Evolutionary conservation across 148 eudicot genomes (phyloP).

Genomic region (Rhododendron mucronatum): DNA sequence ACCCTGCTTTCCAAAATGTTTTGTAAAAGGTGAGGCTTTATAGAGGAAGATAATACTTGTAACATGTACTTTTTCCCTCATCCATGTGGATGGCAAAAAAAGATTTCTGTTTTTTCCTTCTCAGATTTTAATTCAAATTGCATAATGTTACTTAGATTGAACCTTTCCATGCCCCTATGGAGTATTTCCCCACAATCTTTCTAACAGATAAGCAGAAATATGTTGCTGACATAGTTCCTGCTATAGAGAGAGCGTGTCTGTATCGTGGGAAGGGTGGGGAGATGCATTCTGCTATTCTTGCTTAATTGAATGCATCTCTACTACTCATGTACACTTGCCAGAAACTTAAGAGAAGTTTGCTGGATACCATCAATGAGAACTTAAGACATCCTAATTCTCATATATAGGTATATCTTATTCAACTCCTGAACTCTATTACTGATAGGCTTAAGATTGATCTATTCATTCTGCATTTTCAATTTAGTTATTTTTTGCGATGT

Average conservation of each 20-base stretch:
- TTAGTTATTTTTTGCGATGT: constrained; percentile 15
- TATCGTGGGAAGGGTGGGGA: constrained; percentile 99
- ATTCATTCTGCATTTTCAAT: background rate
- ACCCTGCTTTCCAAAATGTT: no score
- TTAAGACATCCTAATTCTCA: constrained; percentile 87
- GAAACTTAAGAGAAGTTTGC: constrained; percentile 66
- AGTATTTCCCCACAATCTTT: constrained; percentile 2
- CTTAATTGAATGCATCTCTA: constrained; percentile 36
- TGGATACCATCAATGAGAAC: constrained; percentile 22
- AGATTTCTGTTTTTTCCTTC: background rate
- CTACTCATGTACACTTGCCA: constrained; percentile 31
- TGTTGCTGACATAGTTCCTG: constrained; percentile 79
- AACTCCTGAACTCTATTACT: background rate
- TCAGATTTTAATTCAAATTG: background rate
- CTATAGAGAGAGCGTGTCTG: constrained; percentile 88
- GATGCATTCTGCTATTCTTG: constrained; percentile 95
- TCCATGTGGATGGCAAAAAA: background rate
- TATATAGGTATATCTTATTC: constrained; percentile 9
- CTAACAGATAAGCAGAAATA: constrained; percentile 73
- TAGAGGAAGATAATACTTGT: no score
- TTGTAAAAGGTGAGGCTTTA: no score
- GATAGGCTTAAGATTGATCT: background rate
- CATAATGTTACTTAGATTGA: background rate
- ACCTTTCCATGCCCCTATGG: background rate
- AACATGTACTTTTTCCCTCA: background rate